Conservation (phyloP, 78 protist genomes). For the Bigelowiella natans region DNA sequence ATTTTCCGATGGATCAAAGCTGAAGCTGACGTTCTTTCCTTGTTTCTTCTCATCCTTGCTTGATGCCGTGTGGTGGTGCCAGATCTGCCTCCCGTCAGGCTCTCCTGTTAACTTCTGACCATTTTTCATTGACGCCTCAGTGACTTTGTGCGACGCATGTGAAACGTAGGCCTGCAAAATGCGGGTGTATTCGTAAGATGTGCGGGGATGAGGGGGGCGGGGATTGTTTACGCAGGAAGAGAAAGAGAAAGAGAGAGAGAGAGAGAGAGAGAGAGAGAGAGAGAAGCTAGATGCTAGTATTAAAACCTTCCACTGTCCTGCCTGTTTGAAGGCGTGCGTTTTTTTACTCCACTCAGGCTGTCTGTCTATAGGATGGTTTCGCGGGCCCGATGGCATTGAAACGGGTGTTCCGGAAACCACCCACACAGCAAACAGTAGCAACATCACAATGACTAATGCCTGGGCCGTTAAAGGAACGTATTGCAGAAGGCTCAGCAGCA, state of each 20-base stretch:
- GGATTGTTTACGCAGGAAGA: too few relatives aligned
- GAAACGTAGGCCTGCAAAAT: too few relatives aligned
- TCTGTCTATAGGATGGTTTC: conserved; percentile 1
- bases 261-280: too few relatives aligned
- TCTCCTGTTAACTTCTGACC: not conserved
- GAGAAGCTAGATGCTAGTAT: too few relatives aligned
- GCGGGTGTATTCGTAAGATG: too few relatives aligned
- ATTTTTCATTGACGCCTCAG: not conserved
- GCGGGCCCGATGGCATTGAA: conserved; percentile 2
- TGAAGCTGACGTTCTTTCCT: too few relatives aligned
- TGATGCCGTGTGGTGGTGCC: too few relatives aligned
- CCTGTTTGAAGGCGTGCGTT: not conserved
- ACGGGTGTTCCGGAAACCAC: not conserved
- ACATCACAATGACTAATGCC: not conserved
- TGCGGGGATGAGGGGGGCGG: too few relatives aligned
- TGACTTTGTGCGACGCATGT: not conserved
- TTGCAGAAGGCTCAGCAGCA: not conserved
- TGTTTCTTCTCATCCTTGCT: too few relatives aligned
- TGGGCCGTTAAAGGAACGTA: not conserved
- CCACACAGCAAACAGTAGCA: not conserved
- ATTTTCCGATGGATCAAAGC: too few relatives aligned
- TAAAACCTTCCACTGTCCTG: too few relatives aligned
- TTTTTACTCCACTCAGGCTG: conserved; percentile 3
- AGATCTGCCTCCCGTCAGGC: conserved; percentile 8
- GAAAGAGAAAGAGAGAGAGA: too few relatives aligned